Evolutionary conservation across 139 green algal genomes (phyloP).

Genomic region (Yamagishiella unicocca): DNA sequence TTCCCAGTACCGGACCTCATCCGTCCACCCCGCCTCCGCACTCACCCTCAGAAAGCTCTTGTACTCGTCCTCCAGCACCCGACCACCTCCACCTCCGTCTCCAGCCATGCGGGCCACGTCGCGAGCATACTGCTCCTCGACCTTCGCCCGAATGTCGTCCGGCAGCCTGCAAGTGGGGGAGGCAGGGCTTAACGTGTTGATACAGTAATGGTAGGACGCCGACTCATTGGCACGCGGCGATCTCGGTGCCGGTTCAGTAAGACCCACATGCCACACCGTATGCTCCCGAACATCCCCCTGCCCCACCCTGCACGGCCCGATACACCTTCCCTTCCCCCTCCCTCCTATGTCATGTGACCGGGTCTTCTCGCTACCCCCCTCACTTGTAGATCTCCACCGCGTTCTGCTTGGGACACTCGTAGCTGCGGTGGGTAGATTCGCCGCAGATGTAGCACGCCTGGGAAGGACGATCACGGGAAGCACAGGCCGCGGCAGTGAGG

Average conservation of each 20-base stretch:
- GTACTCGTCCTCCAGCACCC: constrained; percentile 92
- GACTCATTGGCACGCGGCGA: too few species aligned
- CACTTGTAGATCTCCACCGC: constrained; percentile 48
- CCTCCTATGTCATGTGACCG: too few species aligned
- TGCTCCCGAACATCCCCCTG: too few species aligned
- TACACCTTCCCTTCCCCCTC: too few species aligned
- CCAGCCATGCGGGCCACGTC: constrained; percentile 75
- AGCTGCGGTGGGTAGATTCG: constrained; percentile 58
- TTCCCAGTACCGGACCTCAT: too few species aligned
- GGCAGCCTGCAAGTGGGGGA: constrained; percentile 77
- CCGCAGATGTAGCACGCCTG: constrained; percentile 70
- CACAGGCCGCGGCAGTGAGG: too few species aligned
- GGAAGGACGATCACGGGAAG: too few species aligned
- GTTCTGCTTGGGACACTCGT: constrained; percentile 69
- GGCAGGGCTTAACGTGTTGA: too few species aligned
- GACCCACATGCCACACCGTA: too few species aligned
- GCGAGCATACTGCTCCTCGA: constrained; percentile 84
- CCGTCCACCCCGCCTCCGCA: constrained; percentile 57
- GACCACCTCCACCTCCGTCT: constrained; percentile 53
- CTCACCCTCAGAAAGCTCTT: constrained; percentile 94
- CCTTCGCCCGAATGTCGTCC: constrained; percentile 76
- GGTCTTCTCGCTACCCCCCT: neutral
- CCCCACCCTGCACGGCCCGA: too few species aligned
- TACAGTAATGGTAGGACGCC: too few species aligned
- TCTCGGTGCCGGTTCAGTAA: too few species aligned